Evolutionary conservation across 139 green algal genomes (phyloP).

Genomic region (Ettlia oleoabundans): DNA sequence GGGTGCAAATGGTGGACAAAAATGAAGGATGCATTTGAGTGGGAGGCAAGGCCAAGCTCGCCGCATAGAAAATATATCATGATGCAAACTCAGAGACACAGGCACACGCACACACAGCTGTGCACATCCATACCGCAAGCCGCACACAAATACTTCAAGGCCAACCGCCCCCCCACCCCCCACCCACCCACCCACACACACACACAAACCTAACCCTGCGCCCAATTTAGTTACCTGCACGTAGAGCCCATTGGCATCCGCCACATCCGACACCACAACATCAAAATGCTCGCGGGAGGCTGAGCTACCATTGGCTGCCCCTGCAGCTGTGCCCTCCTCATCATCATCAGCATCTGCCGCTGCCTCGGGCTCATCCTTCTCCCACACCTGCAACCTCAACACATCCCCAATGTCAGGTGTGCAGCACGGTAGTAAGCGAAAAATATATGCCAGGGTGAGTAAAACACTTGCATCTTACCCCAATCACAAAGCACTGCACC

Average conservation of each 20-base stretch:
- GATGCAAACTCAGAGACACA: too few relatives aligned
- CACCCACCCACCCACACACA: too few relatives aligned
- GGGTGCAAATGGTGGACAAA: not conserved
- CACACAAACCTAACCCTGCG: too few relatives aligned
- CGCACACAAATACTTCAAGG: too few relatives aligned
- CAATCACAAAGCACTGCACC: too few relatives aligned
- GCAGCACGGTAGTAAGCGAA: not conserved
- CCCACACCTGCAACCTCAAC: slow-evolving; percentile 14
- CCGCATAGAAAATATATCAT: too few relatives aligned
- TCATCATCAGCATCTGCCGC: slow-evolving; percentile 32
- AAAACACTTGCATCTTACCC: too few relatives aligned
- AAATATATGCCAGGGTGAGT: too few relatives aligned
- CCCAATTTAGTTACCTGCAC: slow-evolving; percentile 64
- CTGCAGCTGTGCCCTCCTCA: slow-evolving; percentile 1
- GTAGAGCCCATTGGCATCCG: slow-evolving; percentile 78
- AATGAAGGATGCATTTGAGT: not conserved
- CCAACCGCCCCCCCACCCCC: too few relatives aligned
- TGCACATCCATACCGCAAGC: too few relatives aligned
- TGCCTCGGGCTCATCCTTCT: slow-evolving; percentile 33
- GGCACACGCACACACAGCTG: too few relatives aligned
- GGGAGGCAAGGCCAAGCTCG: not conserved
- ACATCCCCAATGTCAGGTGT: not conserved
- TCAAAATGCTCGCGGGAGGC: slow-evolving; percentile 35
- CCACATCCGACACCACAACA: slow-evolving; percentile 89
- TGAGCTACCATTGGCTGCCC: slow-evolving; percentile 18